Base-by-base conservation (phyloP, 2,329 filamentous ascomycete species). In the Kalaharituber pfeilii region DNA sequence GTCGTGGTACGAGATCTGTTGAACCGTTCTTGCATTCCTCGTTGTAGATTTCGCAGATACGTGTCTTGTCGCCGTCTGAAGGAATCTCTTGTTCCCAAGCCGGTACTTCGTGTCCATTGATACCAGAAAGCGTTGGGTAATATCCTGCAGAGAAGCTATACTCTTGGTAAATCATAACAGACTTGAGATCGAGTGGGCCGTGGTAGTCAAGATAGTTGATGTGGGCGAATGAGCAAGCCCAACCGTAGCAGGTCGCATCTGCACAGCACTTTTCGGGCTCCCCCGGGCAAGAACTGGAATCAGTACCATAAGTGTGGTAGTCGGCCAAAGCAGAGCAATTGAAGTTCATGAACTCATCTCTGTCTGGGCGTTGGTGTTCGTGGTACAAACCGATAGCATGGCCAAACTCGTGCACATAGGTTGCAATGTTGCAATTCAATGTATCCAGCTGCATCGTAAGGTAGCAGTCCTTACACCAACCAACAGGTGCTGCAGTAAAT, bases 361-460 rank as follows among this genome's bases (percentile, higher is more conserved):
- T 39, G 27, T 53, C 59, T 3, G 64, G 64, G 11, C 55, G 58
- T 49, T 62, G 56, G 54, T 66, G 64, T 59, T 66, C 64, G 53
- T 66, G 64, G 20, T 61, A 54, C 53, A 62, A 62, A 36, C 64
- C 64, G 22, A 62, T 53, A 9, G 63, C 62, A 39, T 66, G 65
- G 29, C 65, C 65, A 24, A 66, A 64, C 55, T 66, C 64, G 56
- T 65, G 63, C 18, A 39, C 33, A 39, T 5, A 39, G 33, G 33
- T 39, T 15, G 61, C 53, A 9, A 64, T 54, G 15, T 54, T 53
- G 9, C 59, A 54, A 20, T 52, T 53, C 33, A 13, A 39, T 39
- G 33, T 39, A 39, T 39, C 33, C 33, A 39, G 20, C 20, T 13
- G 20, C 33, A 39, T 39, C 13, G 33, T 39, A 39, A 39, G 33